A percentile compares a stretch with the other conserved stretches of the same genome.
phyloP scores from a whole-genome alignment of 2,329 filamentous ascomycete species.

The Hypoxylon sp. region DNA sequence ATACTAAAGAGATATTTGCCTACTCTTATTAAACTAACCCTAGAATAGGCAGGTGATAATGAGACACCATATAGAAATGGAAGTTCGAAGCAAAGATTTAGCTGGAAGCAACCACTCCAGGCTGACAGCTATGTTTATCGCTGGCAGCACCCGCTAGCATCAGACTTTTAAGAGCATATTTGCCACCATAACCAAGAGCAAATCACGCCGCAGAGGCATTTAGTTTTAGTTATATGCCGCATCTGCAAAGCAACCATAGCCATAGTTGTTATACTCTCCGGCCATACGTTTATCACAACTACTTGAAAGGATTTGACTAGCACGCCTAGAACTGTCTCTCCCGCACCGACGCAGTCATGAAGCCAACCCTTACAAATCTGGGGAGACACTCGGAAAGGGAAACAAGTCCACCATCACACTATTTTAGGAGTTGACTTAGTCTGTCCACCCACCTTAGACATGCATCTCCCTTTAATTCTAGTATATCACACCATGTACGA shows the following conservation, averaged over 20 bases:
- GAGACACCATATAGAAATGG: constrained; percentile 10
- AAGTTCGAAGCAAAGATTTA: constrained; percentile 17
- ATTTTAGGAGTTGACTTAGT: neutral
- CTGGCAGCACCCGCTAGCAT: neutral
- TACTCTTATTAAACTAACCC: constrained; percentile 13
- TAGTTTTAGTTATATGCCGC: neutral
- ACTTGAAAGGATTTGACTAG: neutral
- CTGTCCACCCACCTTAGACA: neutral
- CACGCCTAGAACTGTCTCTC: neutral
- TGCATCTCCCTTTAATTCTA: neutral
- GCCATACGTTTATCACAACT: constrained; percentile 1
- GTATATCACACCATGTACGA: neutral
- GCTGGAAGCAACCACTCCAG: neutral
- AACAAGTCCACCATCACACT: neutral
- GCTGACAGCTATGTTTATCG: neutral
- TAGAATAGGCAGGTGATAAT: constrained; percentile 23
- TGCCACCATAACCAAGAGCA: neutral
- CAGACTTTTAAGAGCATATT: neutral
- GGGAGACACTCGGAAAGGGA: no score
- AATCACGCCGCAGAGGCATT: neutral
- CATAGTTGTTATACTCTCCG: neutral
- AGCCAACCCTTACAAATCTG: neutral
- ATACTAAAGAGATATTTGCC: neutral
- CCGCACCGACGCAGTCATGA: neutral
- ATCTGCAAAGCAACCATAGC: neutral